These are phyloP conservation scores for Trametes villosa DNA, from an alignment of 768 basidiomycete species.

Conservation along the genomic window DNA sequence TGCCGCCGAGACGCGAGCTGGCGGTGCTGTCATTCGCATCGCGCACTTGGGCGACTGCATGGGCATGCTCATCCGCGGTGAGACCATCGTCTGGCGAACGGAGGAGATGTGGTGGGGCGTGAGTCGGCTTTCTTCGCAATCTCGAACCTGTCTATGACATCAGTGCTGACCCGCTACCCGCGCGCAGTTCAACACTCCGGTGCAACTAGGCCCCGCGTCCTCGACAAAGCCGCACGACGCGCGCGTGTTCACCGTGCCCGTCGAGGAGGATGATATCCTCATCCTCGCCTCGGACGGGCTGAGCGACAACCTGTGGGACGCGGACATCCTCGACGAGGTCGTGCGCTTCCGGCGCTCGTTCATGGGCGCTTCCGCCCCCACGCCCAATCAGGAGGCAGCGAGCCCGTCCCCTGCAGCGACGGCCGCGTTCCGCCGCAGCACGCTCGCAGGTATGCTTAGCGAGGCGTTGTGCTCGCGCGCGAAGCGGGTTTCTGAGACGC, in stretches of 20 bases:
- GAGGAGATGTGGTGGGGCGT: slow-evolving; percentile 94
- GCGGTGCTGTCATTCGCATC: slow-evolving; percentile 68
- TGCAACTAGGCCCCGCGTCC: slow-evolving; percentile 64
- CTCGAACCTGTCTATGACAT: background rate
- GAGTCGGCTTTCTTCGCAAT: slow-evolving; percentile 33
- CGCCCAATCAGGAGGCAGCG: background rate
- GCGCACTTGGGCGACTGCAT: slow-evolving; percentile 90
- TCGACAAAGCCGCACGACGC: slow-evolving; percentile 70
- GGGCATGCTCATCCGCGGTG: slow-evolving; percentile 82
- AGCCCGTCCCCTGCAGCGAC: slow-evolving; percentile 4
- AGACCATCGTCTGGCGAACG: slow-evolving; percentile 81
- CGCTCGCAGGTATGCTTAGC: slow-evolving; percentile 71
- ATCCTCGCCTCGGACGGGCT: slow-evolving; percentile 84
- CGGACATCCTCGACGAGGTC: slow-evolving; percentile 85
- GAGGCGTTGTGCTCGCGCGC: slow-evolving; percentile 85
- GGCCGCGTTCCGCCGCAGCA: slow-evolving; percentile 48
- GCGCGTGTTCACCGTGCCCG: slow-evolving; percentile 69
- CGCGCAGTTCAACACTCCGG: slow-evolving; percentile 62
- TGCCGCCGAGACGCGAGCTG: slow-evolving; percentile 37
- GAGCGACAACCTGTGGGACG: slow-evolving; percentile 88
- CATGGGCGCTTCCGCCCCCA: slow-evolving; percentile 2
- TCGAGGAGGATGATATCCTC: slow-evolving; percentile 72
- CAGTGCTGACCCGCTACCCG: slow-evolving; percentile 1
- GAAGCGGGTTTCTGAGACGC: slow-evolving; percentile 61
- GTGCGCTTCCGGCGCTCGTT: slow-evolving; percentile 54